These are phyloP conservation scores for Colletotrichum camelliae DNA, from an alignment of 2,329 filamentous ascomycete species.

Conservation along the genomic window DNA sequence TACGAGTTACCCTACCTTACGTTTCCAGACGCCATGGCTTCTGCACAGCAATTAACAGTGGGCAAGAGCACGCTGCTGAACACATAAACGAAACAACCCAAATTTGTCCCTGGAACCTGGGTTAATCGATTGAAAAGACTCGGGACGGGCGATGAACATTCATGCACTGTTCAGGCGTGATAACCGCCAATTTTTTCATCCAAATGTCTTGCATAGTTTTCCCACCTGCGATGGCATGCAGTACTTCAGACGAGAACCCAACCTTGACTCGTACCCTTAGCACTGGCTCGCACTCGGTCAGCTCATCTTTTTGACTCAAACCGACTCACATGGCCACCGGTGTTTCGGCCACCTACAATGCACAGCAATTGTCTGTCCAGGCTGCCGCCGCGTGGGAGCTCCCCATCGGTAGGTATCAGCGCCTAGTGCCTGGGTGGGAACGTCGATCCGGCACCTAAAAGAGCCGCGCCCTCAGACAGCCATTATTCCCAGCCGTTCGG, in stretches of 20 bases:
- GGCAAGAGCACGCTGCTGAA: neutral
- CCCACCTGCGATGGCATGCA: neutral
- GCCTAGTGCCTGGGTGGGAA: neutral
- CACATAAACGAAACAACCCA: constrained; percentile 11
- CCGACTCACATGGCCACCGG: neutral
- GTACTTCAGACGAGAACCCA: neutral
- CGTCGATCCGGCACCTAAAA: constrained; percentile 8
- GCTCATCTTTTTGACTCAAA: neutral
- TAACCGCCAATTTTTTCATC: neutral
- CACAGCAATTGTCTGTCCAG: neutral
- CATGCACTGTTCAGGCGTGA: neutral
- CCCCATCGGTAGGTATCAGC: neutral
- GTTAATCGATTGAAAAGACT: neutral
- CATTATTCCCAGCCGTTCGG: neutral
- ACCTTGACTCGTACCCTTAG: neutral
- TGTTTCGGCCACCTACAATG: neutral
- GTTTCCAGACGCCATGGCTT: neutral
- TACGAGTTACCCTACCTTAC: neutral
- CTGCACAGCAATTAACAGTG: neutral
- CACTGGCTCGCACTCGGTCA: neutral
- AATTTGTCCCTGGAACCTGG: neutral
- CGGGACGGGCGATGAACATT: neutral
- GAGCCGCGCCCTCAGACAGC: neutral
- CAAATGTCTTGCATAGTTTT: neutral
- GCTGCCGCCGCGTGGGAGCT: neutral